Base-by-base conservation (phyloP, 495 filamentous ascomycete species). In the Cercophora newfieldiana region DNA sequence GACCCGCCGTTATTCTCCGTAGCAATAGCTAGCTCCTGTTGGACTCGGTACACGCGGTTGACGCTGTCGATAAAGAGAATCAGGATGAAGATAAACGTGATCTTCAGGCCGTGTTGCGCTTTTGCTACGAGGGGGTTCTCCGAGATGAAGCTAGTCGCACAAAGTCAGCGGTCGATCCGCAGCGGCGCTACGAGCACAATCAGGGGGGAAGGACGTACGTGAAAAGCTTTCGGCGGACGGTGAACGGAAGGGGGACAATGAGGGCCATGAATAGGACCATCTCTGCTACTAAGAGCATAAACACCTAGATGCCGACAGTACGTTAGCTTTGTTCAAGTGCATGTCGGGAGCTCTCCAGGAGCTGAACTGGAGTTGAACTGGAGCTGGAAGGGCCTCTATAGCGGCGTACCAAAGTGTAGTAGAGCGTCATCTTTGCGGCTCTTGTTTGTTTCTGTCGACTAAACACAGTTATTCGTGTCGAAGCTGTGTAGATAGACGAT, bases 31-130 rank as follows among this genome's bases (percentile, higher is more conserved):
- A 97, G 81, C 78, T 99, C 95, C 65, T 91, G 80, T 79, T 97
- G 94, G 56, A 99, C 95, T 24, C 94, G 91, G 76, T 97, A 98
- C 70, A 99, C 95, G 55, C 95, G 93, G 80, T 99, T 99, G 76
- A 99, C 93, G 77, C 93, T 97, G 81, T 99, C 95, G 75, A 99
- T 86, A 83, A 98, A 99, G 57, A 99, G 88, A 64, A 99, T 97
- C 51, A 97, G 80, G 72, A 99, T 98, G 81, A 98, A 98, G 71
- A 98, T 93, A 74, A 98, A 99, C 2, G 93, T 96, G 53, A 99
- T 99, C 89, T 97, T 80, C 53, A 83, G 67, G 64, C 74, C 76
- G 72, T 83, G 82, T 74, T 83, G 83, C 31, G 84, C 31, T 69
- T 85, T 86, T 24, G 80, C 80, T 28, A 83, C 74, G 54, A 84